Evolutionary conservation across 1,284 basidiomycete genomes (phyloP).

Genomic region (Pholiota adiposa): DNA sequence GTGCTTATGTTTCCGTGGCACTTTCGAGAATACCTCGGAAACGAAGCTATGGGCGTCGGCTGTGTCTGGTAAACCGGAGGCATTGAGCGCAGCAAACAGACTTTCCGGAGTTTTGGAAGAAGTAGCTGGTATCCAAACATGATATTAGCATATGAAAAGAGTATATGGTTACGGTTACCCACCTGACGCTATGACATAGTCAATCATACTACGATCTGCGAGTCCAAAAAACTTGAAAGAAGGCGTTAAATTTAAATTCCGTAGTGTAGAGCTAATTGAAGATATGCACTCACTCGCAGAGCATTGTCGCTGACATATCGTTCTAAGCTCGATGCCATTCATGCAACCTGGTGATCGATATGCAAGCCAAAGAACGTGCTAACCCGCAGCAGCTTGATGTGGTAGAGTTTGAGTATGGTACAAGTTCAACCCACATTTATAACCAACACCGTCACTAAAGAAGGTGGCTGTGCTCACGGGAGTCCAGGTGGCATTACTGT

Average conservation of each 20-base stretch:
- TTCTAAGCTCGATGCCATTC: slow-evolving; percentile 65
- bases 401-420: not conserved
- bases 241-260: not conserved
- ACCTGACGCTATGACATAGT: slow-evolving; percentile 88
- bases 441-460: not conserved
- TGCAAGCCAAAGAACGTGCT: not conserved
- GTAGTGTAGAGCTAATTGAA: not conserved
- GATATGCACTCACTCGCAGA: slow-evolving; percentile 61
- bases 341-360: not conserved
- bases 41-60: slow-evolving; percentile 83
- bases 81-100: slow-evolving; percentile 76
- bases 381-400: not conserved
- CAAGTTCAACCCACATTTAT: not conserved
- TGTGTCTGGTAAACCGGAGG: slow-evolving; percentile 81
- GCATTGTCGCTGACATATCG: slow-evolving; percentile 89
- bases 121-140: slow-evolving; percentile 57
- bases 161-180: slow-evolving; percentile 28
- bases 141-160: slow-evolving; percentile 22
- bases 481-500: too few relatives aligned
- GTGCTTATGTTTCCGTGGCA: slow-evolving; percentile 78
- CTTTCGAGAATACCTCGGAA: slow-evolving; percentile 75
- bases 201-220: slow-evolving; percentile 81
- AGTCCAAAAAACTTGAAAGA: slow-evolving; percentile 73
- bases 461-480: slow-evolving; percentile 21
- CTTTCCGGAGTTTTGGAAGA: slow-evolving; percentile 82